A percentile compares a stretch with the other conserved stretches of the same genome.
phyloP scores from a whole-genome alignment of 768 basidiomycete species.

The Sporobolomyces roseus region DNA sequence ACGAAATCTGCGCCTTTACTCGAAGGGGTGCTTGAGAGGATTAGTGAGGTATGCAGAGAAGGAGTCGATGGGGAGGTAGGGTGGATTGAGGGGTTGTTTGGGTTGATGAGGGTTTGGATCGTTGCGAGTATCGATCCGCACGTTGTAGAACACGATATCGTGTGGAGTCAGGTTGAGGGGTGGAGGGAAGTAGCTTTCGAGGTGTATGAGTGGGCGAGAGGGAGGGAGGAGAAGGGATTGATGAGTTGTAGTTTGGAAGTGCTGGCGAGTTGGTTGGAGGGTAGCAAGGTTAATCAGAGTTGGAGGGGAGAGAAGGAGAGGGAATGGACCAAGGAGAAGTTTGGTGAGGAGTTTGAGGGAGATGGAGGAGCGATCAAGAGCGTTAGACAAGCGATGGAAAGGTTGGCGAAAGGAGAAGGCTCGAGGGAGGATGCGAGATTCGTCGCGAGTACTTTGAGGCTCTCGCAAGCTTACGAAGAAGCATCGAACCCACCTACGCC shows the following conservation, averaged over 20 bases:
- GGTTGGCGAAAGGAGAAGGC: neutral
- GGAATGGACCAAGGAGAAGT: slow-evolving; percentile 27
- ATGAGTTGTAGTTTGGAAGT: slow-evolving; percentile 55
- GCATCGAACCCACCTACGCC: slow-evolving; percentile 10
- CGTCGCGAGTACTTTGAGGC: slow-evolving; percentile 7
- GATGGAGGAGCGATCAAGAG: neutral
- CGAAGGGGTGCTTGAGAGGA: slow-evolving; percentile 11
- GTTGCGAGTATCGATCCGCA: slow-evolving; percentile 87
- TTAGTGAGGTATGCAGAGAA: neutral
- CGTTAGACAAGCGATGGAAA: neutral
- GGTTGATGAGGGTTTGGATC: slow-evolving; percentile 67
- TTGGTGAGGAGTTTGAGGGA: neutral
- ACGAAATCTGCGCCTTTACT: slow-evolving; percentile 18
- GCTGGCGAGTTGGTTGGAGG: slow-evolving; percentile 69
- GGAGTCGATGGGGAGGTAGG: slow-evolving; percentile 49
- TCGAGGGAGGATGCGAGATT: slow-evolving; percentile 25
- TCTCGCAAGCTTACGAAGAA: slow-evolving; percentile 27
- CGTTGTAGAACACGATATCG: slow-evolving; percentile 73
- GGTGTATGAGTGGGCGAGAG: slow-evolving; percentile 53
- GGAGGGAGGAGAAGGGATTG: slow-evolving; percentile 38
- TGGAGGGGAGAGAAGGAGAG: slow-evolving; percentile 66
- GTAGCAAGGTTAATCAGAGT: slow-evolving; percentile 66
- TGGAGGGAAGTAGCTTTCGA: slow-evolving; percentile 63
- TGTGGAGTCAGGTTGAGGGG: slow-evolving; percentile 80
- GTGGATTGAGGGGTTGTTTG: slow-evolving; percentile 58